Conservation (phyloP, 106 monocot species). For the Dioscorea zingiberensis region DNA sequence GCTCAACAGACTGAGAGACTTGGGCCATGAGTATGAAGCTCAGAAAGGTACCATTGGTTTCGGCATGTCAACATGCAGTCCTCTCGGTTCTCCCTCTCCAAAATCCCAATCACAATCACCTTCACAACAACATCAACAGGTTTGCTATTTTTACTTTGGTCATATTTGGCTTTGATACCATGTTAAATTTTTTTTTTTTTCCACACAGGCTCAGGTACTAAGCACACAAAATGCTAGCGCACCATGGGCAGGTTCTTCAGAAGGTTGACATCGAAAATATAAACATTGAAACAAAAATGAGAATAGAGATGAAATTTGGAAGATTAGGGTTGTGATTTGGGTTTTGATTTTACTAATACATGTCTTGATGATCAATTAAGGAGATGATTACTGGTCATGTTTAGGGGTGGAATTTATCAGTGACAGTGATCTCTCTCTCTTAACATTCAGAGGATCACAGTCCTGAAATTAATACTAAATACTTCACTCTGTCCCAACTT, state of each 20-base stretch:
- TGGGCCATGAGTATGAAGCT: conserved; percentile 25
- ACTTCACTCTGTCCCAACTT: too few relatives aligned
- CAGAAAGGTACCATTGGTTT: not conserved
- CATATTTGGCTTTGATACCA: not conserved
- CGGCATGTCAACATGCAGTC: not conserved
- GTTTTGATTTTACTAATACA: too few relatives aligned
- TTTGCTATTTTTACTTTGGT: not conserved
- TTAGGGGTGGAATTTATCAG: too few relatives aligned
- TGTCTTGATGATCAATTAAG: too few relatives aligned
- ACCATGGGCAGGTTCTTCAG: not conserved
- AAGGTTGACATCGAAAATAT: too few relatives aligned
- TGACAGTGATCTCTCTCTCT: too few relatives aligned
- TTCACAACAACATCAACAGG: not conserved
- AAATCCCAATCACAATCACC: not conserved
- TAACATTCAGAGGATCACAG: too few relatives aligned
- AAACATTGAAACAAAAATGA: too few relatives aligned
- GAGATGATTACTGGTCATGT: too few relatives aligned
- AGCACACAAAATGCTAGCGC: not conserved
- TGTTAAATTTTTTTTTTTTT: not conserved
- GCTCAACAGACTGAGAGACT: conserved; percentile 41
- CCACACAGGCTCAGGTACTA: not conserved
- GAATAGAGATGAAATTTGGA: too few relatives aligned
- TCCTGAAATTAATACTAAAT: too few relatives aligned
- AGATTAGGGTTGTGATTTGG: too few relatives aligned
- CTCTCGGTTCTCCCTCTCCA: not conserved